These are phyloP conservation scores for Moelleriella libera DNA, from an alignment of 2,329 filamentous ascomycete species.

Conservation along the genomic window DNA sequence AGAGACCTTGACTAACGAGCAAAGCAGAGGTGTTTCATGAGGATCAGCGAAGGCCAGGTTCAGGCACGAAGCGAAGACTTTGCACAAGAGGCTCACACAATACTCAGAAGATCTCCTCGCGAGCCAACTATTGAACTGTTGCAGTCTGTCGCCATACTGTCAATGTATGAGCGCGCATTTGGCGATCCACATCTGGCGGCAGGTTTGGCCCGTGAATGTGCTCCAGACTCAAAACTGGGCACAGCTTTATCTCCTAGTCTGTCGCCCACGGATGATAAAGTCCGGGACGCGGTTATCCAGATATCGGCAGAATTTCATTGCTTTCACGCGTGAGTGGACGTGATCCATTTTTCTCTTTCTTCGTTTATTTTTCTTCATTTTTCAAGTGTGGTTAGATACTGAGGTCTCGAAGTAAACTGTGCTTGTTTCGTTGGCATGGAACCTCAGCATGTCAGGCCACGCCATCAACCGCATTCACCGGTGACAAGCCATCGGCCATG, in stretches of 20 bases:
- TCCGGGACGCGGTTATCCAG: no score
- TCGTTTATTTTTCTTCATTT: no score
- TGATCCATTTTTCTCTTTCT: no score
- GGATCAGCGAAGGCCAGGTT: no score
- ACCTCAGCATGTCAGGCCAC: no score
- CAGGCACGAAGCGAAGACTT: slow-evolving; percentile 1
- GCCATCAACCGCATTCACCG: neutral
- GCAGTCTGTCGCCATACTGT: slow-evolving; percentile 8
- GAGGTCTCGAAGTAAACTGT: no score
- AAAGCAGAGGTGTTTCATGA: neutral
- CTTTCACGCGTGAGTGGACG: no score
- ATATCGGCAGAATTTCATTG: no score
- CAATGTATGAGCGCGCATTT: slow-evolving; percentile 6
- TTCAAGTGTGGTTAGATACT: no score
- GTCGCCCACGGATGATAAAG: neutral
- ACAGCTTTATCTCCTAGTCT: neutral
- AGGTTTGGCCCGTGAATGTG: neutral
- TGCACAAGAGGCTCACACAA: neutral
- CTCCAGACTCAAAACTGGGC: neutral
- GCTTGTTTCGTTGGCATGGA: no score
- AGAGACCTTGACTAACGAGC: no score
- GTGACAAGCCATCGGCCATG: neutral
- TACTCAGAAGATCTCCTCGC: neutral
- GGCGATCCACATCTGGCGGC: slow-evolving; percentile 1
- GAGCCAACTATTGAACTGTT: slow-evolving; percentile 5